Base-by-base conservation (phyloP, 164 flowering plant species). In the Saururus chinensis region DNA sequence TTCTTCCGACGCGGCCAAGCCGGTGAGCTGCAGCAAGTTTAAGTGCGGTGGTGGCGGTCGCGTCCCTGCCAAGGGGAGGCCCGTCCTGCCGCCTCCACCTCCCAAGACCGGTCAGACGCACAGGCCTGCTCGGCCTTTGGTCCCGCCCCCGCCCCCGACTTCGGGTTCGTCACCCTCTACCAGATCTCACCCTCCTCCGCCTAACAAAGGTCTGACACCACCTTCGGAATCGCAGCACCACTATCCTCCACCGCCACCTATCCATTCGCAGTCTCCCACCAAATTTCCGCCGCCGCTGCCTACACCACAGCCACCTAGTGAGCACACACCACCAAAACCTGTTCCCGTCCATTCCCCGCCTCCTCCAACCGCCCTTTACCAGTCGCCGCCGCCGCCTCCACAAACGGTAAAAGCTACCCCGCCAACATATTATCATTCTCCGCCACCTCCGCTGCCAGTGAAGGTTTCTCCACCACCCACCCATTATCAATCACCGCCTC, bases 21-120 rank as follows among this genome's bases (percentile, higher is more conserved):
- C 89, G 0, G 81, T 75, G 49, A 82, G 84, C 55, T 89, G 96
- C 42, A 35, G 49, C 60, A 41, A 54, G 51, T 40, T 54, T 9
- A 53, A 53, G 51, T 62, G 65, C 57, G 48, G n/a, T 23, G 53
- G 40, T 17, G 11, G 59, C 16, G 37, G 41, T 25, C 40, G 53
- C 54, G 1, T 22, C 23, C 19, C 54, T 14, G 1, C 10, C 0
- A 9, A 11, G 40, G 7, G 19, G 16, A 13, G 52, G 22, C 25
- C 45, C 19, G 9, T 25, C 17, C 42, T 21, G 14, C 10, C 51
- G 13, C 57, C 65, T 21, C 57, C 65, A 10, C 30, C 65, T 9
- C 65, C 65, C 8, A 19, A 7, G 22, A 35, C 30, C 14, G 26
- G 25, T 13, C 24, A 1, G 13, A n/a, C 56, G n/a, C 41, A 48